These are phyloP conservation scores for Trichophyton equinum DNA, from an alignment of 2,329 filamentous ascomycete species.

Conservation along the genomic window DNA sequence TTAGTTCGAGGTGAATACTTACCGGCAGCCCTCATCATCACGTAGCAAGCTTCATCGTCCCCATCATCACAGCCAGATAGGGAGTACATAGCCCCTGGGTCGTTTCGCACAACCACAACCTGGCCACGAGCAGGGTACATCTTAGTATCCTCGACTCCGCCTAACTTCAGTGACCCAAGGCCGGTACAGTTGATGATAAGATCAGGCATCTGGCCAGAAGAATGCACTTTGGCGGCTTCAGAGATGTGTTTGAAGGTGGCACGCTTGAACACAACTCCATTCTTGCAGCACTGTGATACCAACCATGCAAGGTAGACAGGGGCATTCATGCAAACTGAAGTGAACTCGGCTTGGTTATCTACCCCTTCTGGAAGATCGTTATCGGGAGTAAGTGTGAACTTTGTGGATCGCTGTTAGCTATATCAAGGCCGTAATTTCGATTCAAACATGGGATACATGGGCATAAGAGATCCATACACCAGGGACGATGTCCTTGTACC, in stretches of 20 bases:
- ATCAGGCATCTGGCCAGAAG: conserved; percentile 46
- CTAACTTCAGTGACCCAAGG: conserved; percentile 59
- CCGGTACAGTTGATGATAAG: conserved; percentile 79
- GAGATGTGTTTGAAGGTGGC: conserved; percentile 55
- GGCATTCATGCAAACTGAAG: conserved; percentile 82
- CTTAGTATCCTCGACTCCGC: conserved; percentile 63
- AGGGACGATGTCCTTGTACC: conserved; percentile 60
- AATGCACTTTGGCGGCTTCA: conserved; percentile 53
- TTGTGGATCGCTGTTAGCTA: background rate
- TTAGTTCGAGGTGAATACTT: conserved; percentile 2
- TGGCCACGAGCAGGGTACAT: conserved; percentile 72
- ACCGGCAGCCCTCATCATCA: conserved; percentile 61
- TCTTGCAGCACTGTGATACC: conserved; percentile 61
- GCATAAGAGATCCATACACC: conserved; percentile 40
- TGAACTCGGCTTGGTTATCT: conserved; percentile 63
- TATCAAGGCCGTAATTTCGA: no score
- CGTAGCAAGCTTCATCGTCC: conserved; percentile 59
- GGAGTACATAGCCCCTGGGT: conserved; percentile 55
- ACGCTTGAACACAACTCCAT: conserved; percentile 57
- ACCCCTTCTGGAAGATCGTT: conserved; percentile 49
- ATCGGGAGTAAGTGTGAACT: conserved; percentile 50
- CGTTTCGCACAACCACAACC: conserved; percentile 70
- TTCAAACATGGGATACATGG: background rate
- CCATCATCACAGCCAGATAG: conserved; percentile 63
- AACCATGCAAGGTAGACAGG: conserved; percentile 81